These are phyloP conservation scores for Botryosphaeria dothidea DNA, from an alignment of 2,329 filamentous ascomycete species.

Conservation along the genomic window DNA sequence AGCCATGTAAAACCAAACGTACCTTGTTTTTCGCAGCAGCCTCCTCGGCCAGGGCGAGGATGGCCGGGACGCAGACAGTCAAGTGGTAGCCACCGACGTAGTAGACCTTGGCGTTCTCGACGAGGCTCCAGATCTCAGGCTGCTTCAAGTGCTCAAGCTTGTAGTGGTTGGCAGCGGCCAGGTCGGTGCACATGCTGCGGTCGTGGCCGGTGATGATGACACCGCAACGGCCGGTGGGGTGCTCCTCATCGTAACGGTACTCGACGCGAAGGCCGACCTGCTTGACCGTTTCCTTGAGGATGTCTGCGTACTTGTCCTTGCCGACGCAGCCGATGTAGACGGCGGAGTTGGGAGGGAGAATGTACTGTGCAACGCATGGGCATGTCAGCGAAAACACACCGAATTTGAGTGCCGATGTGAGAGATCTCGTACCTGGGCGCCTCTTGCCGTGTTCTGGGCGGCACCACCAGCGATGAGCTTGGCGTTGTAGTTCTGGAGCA, in stretches of 20 bases:
- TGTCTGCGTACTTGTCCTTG: constrained; percentile 92
- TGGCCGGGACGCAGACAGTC: constrained; percentile 90
- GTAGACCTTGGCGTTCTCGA: constrained; percentile 83
- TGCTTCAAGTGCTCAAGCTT: constrained; percentile 90
- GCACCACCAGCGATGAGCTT: constrained; percentile 95
- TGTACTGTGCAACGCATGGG: constrained; percentile 62
- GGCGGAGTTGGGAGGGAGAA: constrained; percentile 84
- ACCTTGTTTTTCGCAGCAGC: constrained; percentile 87
- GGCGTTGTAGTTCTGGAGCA: constrained; percentile 87
- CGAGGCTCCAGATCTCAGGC: constrained; percentile 87
- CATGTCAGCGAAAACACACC: constrained; percentile 9
- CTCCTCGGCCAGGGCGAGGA: constrained; percentile 86
- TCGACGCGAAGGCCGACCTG: constrained; percentile 88
- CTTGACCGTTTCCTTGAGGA: constrained; percentile 81
- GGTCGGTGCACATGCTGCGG: constrained; percentile 90
- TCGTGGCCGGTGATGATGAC: constrained; percentile 97
- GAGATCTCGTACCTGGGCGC: constrained; percentile 67
- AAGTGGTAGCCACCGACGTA: constrained; percentile 97
- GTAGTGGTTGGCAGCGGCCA: constrained; percentile 96
- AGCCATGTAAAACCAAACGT: too few relatives aligned
- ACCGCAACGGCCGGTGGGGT: constrained; percentile 89
- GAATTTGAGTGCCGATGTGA: neutral
- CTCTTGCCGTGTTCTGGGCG: constrained; percentile 95
- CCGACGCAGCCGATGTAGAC: constrained; percentile 94
- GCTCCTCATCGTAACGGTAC: constrained; percentile 85